These are phyloP conservation scores for Aureobasidium leucospermi DNA, from an alignment of 2,329 filamentous ascomycete species.

Conservation along the genomic window DNA sequence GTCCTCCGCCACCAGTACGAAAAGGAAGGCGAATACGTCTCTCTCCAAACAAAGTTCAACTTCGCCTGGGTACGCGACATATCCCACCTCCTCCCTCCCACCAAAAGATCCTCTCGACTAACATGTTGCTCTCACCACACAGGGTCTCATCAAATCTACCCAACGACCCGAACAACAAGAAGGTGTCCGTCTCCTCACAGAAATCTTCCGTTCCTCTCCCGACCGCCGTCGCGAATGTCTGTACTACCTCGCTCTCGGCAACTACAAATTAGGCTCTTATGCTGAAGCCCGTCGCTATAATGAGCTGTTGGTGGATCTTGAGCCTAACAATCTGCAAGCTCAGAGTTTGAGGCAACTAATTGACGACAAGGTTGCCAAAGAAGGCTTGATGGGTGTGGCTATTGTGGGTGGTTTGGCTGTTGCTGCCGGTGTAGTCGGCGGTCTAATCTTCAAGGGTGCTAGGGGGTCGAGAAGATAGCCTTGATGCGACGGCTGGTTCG, in stretches of 20 bases:
- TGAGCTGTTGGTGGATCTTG: constrained; percentile 81
- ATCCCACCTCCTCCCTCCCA: constrained; percentile 4
- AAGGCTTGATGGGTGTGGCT: constrained; percentile 87
- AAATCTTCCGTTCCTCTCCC: constrained; percentile 90
- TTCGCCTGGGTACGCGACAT: constrained; percentile 74
- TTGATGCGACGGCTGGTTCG: not conserved
- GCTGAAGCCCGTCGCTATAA: constrained; percentile 92
- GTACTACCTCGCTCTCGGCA: constrained; percentile 93
- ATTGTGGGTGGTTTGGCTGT: constrained; percentile 91
- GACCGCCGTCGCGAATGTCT: constrained; percentile 95
- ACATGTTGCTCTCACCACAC: not conserved
- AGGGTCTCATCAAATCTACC: constrained; percentile 94
- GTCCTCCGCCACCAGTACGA: constrained; percentile 92
- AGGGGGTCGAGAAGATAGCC: constrained; percentile 3
- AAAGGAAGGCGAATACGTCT: constrained; percentile 94
- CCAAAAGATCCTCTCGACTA: not conserved
- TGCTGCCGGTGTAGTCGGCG: constrained; percentile 86
- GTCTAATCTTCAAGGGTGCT: constrained; percentile 71
- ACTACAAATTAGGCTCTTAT: constrained; percentile 98
- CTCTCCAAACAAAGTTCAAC: constrained; percentile 98
- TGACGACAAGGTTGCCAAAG: constrained; percentile 91
- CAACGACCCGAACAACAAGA: constrained; percentile 81
- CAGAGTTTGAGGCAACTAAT: constrained; percentile 79
- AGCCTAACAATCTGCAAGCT: constrained; percentile 86
- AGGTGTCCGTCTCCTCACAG: constrained; percentile 84